These are phyloP conservation scores for Russula sp. DNA, from an alignment of 768 basidiomycete species.

Conservation along the genomic window DNA sequence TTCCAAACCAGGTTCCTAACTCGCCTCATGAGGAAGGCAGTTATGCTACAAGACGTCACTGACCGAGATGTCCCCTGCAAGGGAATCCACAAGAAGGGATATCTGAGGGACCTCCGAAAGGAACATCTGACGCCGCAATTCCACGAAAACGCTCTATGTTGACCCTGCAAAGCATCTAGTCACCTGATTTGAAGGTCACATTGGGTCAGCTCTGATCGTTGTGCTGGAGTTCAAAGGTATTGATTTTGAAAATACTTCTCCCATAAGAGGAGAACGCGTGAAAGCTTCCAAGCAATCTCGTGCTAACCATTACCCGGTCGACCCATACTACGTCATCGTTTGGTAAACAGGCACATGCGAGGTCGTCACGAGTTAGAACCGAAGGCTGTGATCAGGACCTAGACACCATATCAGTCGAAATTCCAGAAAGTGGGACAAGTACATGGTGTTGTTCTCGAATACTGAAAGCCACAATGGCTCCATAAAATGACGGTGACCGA, in stretches of 20 bases:
- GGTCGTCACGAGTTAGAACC: neutral
- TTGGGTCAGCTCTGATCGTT: slow-evolving; percentile 1
- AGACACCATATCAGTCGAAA: neutral
- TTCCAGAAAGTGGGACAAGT: neutral
- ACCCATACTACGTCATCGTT: slow-evolving; percentile 20
- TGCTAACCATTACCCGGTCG: neutral
- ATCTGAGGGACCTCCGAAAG: slow-evolving; percentile 2
- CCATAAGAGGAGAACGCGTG: slow-evolving; percentile 4
- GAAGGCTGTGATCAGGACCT: neutral
- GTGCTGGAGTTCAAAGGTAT: neutral
- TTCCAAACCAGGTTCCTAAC: neutral
- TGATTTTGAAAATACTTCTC: slow-evolving; percentile 1
- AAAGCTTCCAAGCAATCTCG: neutral
- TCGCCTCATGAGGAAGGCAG: neutral
- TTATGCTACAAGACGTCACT: neutral
- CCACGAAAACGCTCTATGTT: neutral
- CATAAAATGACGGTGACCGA: neutral
- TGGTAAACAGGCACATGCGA: neutral
- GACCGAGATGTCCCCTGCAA: neutral
- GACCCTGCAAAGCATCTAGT: neutral
- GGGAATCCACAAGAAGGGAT: neutral
- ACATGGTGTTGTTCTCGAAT: neutral
- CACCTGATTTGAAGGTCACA: slow-evolving; percentile 6
- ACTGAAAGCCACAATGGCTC: neutral
- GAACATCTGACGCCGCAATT: neutral